Evolutionary conservation across 2,329 filamentous ascomycete genomes (phyloP).

Genomic region (Geosmithia flava): DNA sequence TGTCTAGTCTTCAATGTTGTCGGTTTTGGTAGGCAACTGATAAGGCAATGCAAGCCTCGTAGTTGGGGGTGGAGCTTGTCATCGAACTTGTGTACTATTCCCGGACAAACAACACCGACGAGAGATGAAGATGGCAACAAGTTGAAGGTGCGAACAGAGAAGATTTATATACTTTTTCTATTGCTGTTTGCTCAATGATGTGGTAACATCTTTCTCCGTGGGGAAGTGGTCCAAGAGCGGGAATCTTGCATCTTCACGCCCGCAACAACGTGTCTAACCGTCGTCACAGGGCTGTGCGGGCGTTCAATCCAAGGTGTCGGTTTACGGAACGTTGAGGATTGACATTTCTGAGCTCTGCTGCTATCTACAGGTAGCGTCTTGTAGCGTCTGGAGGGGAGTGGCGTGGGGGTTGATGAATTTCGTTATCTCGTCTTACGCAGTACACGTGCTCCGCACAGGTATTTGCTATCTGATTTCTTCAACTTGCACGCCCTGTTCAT

Average conservation of each 20-base stretch:
- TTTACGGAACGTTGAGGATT: background rate
- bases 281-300: constrained; percentile 14
- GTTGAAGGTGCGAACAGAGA: background rate
- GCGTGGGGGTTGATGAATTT: too few relatives aligned
- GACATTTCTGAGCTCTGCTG: too few relatives aligned
- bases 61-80: background rate
- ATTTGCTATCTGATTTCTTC: too few relatives aligned
- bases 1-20: too few relatives aligned
- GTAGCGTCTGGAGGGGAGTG: too few relatives aligned
- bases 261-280: constrained; percentile 9
- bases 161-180: background rate
- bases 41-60: background rate
- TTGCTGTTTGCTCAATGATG: background rate
- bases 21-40: background rate
- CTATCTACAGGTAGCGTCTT: too few relatives aligned
- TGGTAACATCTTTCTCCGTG: background rate
- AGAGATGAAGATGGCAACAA: background rate
- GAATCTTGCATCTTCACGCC: constrained; percentile 16
- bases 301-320: constrained; percentile 7
- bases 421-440: too few relatives aligned
- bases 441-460: too few relatives aligned
- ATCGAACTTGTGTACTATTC: background rate
- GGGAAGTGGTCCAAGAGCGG: constrained; percentile 5
- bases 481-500: too few relatives aligned
- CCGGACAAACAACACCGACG: background rate